phyloP scores from a whole-genome alignment of 139 green algal species.

The Yamagishiella unicocca region DNA sequence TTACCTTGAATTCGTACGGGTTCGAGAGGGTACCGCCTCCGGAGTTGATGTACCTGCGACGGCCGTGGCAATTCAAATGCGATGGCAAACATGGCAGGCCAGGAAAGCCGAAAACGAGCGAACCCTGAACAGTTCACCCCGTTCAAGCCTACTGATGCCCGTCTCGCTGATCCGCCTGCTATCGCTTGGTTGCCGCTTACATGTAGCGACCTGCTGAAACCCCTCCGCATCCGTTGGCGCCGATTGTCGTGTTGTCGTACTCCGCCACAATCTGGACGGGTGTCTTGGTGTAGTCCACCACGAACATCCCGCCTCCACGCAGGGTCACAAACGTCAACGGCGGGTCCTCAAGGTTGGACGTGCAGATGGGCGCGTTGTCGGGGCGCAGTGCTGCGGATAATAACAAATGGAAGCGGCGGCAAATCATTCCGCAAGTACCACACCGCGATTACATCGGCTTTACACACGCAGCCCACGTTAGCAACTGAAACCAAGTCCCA shows the following conservation, averaged over 20 bases:
- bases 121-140: too few species aligned
- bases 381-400: conserved; percentile 4
- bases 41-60: conserved; percentile 32
- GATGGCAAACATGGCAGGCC: neutral
- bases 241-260: conserved; percentile 26
- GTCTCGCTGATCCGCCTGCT: too few species aligned
- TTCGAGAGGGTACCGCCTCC: neutral
- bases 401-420: too few species aligned
- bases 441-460: too few species aligned
- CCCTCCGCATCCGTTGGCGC: conserved; percentile 6
- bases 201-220: neutral
- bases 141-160: too few species aligned
- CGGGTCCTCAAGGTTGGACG: neutral
- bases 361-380: conserved; percentile 20
- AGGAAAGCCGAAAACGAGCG: too few species aligned
- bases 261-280: neutral
- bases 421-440: too few species aligned
- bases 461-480: too few species aligned
- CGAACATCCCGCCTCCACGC: conserved; percentile 7
- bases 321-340: neutral
- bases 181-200: too few species aligned
- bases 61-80: neutral
- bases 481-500: too few species aligned
- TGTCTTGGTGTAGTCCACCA: conserved; percentile 28
- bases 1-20: conserved; percentile 19